These are phyloP conservation scores for Tagetes erecta DNA, from an alignment of 129 eudicot genomes.

Conservation along the genomic window DNA sequence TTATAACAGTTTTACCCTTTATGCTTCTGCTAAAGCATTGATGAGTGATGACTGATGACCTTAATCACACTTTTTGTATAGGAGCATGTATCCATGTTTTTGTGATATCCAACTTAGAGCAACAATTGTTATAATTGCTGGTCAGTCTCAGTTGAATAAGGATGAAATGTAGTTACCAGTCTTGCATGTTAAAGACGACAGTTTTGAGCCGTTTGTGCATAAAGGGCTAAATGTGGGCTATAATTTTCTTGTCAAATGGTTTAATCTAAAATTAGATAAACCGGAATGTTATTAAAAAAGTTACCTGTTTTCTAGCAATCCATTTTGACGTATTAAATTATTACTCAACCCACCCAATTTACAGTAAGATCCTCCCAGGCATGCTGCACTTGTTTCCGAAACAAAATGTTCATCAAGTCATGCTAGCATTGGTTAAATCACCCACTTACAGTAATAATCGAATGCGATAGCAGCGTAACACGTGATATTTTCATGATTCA, in stretches of 20 bases:
- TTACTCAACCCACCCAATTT: background rate
- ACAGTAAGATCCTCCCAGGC: background rate
- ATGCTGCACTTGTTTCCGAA: constrained; percentile 4
- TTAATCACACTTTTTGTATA: background rate
- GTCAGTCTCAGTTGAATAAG: background rate
- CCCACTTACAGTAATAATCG: background rate
- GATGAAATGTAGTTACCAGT: background rate
- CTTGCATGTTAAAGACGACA: background rate
- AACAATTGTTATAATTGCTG: background rate
- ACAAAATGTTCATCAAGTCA: background rate
- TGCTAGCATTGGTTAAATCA: background rate
- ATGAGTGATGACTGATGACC: background rate
- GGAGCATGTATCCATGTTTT: background rate
- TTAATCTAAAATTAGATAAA: background rate
- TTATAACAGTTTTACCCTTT: background rate
- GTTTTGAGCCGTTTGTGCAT: background rate
- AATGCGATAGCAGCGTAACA: background rate
- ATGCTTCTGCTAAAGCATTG: background rate
- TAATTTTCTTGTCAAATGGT: background rate
- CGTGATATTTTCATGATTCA: background rate
- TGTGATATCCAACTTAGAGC: constrained; percentile 1
- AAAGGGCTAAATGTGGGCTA: background rate
- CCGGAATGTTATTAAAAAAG: background rate
- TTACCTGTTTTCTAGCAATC: background rate
- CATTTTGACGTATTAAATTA: background rate